Evolutionary conservation across 2,329 filamentous ascomycete species (phyloP).

Genomic region (Colletotrichum shisoi): DNA sequence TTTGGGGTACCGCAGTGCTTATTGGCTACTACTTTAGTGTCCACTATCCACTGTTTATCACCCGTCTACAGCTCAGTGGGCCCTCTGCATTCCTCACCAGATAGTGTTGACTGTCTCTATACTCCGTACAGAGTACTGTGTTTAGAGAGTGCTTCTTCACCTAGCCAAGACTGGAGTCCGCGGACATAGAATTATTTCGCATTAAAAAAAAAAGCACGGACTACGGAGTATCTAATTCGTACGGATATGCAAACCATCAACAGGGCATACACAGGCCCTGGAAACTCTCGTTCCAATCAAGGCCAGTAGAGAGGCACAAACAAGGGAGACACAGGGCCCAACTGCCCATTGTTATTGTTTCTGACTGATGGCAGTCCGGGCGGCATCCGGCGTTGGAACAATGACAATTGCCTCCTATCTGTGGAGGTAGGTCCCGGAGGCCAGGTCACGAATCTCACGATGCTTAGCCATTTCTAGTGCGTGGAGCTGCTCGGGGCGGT

Average conservation of each 20-base stretch:
- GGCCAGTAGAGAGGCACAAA: slow-evolving; percentile 7
- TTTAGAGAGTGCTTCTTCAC: too few relatives aligned
- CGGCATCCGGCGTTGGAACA: slow-evolving; percentile 10
- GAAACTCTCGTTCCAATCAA: slow-evolving; percentile 1
- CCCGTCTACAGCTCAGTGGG: neutral
- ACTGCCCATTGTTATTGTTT: slow-evolving; percentile 8
- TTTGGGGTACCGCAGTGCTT: slow-evolving; percentile 22
- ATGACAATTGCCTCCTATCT: slow-evolving; percentile 13
- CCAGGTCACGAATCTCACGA: slow-evolving; percentile 3
- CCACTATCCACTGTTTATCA: too few relatives aligned
- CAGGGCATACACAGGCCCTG: neutral
- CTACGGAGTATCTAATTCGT: neutral
- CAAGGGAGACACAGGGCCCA: slow-evolving; percentile 8
- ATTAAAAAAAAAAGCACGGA: neutral
- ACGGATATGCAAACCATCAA: neutral
- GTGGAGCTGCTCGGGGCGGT: slow-evolving; percentile 6
- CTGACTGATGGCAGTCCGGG: slow-evolving; percentile 1
- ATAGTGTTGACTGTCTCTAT: neutral
- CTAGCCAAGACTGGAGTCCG: neutral
- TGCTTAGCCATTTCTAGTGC: slow-evolving; percentile 14
- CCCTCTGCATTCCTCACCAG: neutral
- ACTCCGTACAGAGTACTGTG: neutral
- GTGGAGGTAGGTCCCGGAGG: neutral
- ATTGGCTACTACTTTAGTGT: neutral
- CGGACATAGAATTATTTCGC: slow-evolving; percentile 1